Conservation (phyloP, 805 yeast genomes). For the Kuraishia borneana region DNA sequence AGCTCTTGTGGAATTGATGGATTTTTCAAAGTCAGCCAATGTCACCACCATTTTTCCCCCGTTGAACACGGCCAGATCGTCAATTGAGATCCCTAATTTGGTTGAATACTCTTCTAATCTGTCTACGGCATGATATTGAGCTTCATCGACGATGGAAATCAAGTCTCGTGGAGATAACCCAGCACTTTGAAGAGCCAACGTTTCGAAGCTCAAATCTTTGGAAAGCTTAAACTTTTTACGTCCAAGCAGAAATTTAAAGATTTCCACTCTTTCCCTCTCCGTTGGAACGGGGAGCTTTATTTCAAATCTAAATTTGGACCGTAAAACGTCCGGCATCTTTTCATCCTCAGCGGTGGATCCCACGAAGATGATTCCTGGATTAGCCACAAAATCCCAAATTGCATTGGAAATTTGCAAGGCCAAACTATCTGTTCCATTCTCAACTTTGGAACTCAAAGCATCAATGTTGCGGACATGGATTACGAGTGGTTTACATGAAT, state of each 20-base stretch:
- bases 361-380: slow-evolving; percentile 37
- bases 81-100: slow-evolving; percentile 10
- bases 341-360: slow-evolving; percentile 66
- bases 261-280: slow-evolving; percentile 58
- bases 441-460: slow-evolving; percentile 52
- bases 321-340: slow-evolving; percentile 48
- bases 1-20: slow-evolving; percentile 73
- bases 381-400: slow-evolving; percentile 39
- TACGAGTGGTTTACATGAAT: slow-evolving; percentile 33
- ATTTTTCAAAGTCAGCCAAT: slow-evolving; percentile 53
- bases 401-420: slow-evolving; percentile 45
- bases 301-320: slow-evolving; percentile 69
- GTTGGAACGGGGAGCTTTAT: slow-evolving; percentile 66
- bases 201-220: slow-evolving; percentile 14
- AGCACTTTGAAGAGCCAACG: slow-evolving; percentile 78
- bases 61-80: slow-evolving; percentile 30
- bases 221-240: not conserved
- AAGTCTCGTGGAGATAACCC: slow-evolving; percentile 85
- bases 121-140: slow-evolving; percentile 46
- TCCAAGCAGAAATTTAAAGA: slow-evolving; percentile 41
- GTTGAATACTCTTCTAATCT: slow-evolving; percentile 27
- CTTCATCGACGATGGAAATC: slow-evolving; percentile 53
- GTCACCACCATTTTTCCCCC: slow-evolving; percentile 44
- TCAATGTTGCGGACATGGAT: slow-evolving; percentile 67
- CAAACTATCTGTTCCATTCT: slow-evolving; percentile 29